Base-by-base conservation (phyloP, 2,329 filamentous ascomycete species). In the Diaporthe ampelina region DNA sequence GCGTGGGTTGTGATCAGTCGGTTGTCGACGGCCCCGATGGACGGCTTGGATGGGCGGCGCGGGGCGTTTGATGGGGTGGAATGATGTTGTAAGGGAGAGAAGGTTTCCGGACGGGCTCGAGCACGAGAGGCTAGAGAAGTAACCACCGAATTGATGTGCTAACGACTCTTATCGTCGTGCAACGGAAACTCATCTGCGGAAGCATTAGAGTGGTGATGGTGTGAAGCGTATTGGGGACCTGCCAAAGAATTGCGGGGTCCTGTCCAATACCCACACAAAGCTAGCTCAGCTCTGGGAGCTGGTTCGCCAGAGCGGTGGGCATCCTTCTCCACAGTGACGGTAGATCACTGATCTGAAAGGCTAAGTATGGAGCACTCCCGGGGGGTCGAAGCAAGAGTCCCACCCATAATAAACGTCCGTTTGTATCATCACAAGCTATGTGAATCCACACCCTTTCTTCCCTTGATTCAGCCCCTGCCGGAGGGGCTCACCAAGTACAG, bases 1-100 rank as follows among this genome's bases (percentile, higher is more conserved):
- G 74, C 65, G 73, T 75, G 67, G 70, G 70, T 69, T 75, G 75
- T 72, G 59, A 35, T 63, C 72, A 75, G 71, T 70, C 40, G 45
- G 50, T 59, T 45, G 58, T 59, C 32, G 52, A 75, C 37, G 19
- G 61, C 50, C 50, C 19, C 43, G 24, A 17, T 29, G 48, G 54
- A 69, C 61, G 61, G 40, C 45, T 67, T 59, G 57, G 40, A 67
- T 70, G 40, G 40, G 37, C 50, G 43, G 26, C 40, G 48, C 11
- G 32, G 35, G 43, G 52, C 26, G 26, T n/a, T 19, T 63, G 61
- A 59, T 37, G 65, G 57, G 67, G 50, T 63, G 43, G 57, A 45
- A 52, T 37, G 63, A 67, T 50, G 71, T 57, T 63, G 24, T 26
- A 72, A 73, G 43, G 40, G 54, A 69, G 52, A 48, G 52, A 45